Evolutionary conservation across 2,329 filamentous ascomycete species (phyloP).

Genomic region (Phoma sp.): DNA sequence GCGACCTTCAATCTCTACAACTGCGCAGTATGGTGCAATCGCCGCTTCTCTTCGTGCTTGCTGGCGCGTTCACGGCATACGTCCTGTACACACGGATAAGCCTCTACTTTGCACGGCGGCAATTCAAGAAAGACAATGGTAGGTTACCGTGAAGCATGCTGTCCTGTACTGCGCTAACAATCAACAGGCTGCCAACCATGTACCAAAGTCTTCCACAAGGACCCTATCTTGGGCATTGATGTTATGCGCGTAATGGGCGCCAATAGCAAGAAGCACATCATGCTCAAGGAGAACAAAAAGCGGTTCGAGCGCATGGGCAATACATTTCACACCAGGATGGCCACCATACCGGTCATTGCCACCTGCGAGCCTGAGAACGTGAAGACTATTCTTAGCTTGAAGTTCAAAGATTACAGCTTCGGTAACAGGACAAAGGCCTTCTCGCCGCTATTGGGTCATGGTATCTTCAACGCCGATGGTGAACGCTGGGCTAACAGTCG

Average conservation of each 20-base stretch:
- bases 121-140: constrained; percentile 51
- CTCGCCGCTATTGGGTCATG: constrained; percentile 52
- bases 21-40: constrained; percentile 31
- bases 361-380: constrained; percentile 59
- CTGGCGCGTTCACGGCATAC: constrained; percentile 45
- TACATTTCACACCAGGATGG: constrained; percentile 52
- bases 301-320: constrained; percentile 37
- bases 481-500: constrained; percentile 50
- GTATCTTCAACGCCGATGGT: constrained; percentile 58
- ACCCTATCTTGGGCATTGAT: constrained; percentile 63
- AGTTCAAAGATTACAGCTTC: constrained; percentile 57
- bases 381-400: constrained; percentile 55
- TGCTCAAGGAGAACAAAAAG: constrained; percentile 30
- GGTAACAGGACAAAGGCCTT: constrained; percentile 47
- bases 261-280: constrained; percentile 43
- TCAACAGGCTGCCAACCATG: constrained; percentile 54
- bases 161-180: background rate
- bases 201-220: constrained; percentile 58
- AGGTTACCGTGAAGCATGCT: background rate
- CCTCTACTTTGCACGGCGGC: constrained; percentile 47
- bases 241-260: constrained; percentile 52
- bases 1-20: background rate
- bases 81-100: constrained; percentile 44
- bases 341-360: constrained; percentile 44
- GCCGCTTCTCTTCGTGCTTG: constrained; percentile 38